Percentiles rank a stretch among this genome's conserved stretches.
Evolutionary conservation across 768 basidiomycete genomes (phyloP).

Genomic region (Tylopilus cervinicoccineus): DNA sequence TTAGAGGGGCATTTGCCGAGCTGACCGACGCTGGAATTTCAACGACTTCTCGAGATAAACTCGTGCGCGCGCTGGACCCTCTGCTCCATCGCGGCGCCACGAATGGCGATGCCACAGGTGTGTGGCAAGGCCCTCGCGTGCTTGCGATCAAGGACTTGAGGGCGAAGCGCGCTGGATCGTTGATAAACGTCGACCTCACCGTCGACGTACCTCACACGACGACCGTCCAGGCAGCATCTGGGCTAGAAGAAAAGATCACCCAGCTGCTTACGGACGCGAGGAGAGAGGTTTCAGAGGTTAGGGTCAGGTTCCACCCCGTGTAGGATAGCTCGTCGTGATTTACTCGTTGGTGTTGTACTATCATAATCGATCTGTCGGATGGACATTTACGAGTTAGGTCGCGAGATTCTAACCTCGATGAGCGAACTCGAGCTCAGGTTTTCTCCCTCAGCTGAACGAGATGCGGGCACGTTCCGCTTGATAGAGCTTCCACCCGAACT

Average conservation of each 20-base stretch:
- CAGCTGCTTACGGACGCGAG: constrained; percentile 49
- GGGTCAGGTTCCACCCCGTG: constrained; percentile 56
- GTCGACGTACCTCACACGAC: constrained; percentile 61
- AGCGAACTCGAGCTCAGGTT: constrained; percentile 43
- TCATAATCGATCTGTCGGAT: background rate
- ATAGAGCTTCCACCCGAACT: constrained; percentile 74
- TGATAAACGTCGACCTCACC: constrained; percentile 79
- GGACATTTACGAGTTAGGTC: background rate
- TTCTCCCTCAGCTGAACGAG: constrained; percentile 43
- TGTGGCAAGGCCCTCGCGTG: constrained; percentile 25
- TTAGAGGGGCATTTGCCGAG: constrained; percentile 71
- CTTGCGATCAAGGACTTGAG: constrained; percentile 53
- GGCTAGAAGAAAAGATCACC: constrained; percentile 60
- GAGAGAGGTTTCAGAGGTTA: constrained; percentile 70
- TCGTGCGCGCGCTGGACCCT: constrained; percentile 56
- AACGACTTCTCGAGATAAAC: constrained; percentile 42
- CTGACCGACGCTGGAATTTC: constrained; percentile 83
- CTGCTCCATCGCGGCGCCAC: constrained; percentile 36
- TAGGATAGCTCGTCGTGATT: constrained; percentile 16
- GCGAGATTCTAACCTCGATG: constrained; percentile 11
- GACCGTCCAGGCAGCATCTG: constrained; percentile 54
- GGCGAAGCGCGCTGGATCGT: constrained; percentile 74
- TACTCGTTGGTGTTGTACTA: background rate
- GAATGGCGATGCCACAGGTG: constrained; percentile 14
- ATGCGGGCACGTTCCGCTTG: constrained; percentile 59